Conservation (phyloP, 305 asterid genomes). For the Rubia balearica region DNA sequence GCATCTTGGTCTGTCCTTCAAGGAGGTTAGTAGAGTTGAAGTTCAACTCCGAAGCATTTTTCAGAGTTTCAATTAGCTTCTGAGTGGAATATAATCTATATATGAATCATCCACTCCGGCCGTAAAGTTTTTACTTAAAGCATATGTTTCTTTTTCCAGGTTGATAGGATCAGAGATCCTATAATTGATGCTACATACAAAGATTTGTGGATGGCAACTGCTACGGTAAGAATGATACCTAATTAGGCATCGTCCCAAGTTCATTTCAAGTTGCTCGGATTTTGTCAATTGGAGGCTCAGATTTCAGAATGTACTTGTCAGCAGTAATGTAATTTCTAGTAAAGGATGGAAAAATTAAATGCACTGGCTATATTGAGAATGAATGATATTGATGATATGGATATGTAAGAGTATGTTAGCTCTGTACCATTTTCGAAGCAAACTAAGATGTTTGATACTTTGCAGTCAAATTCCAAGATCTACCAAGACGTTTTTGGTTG, state of each 20-base stretch:
- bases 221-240: slow-evolving; percentile 42
- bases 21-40: slow-evolving; percentile 48
- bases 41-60: slow-evolving; percentile 5
- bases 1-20: slow-evolving; percentile 65
- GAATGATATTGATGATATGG: neutral
- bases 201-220: slow-evolving; percentile 63
- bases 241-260: neutral
- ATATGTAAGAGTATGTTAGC: neutral
- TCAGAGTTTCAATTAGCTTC: slow-evolving; percentile 13
- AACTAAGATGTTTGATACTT: neutral
- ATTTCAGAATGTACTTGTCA: neutral
- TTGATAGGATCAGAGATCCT: slow-evolving; percentile 61
- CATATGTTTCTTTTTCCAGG: slow-evolving; percentile 29
- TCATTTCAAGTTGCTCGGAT: neutral
- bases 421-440: neutral
- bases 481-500: slow-evolving; percentile 86
- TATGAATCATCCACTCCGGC: neutral
- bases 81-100: neutral
- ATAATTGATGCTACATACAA: slow-evolving; percentile 59
- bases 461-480: slow-evolving; percentile 66
- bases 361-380: neutral
- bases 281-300: neutral
- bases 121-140: neutral
- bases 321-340: too few relatives aligned
- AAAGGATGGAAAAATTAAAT: neutral